Percentiles rank a stretch among this genome's conserved stretches.
Evolutionary conservation across 2,329 filamentous ascomycete species (phyloP).

Genomic region (Curvularia verruculosa): DNA sequence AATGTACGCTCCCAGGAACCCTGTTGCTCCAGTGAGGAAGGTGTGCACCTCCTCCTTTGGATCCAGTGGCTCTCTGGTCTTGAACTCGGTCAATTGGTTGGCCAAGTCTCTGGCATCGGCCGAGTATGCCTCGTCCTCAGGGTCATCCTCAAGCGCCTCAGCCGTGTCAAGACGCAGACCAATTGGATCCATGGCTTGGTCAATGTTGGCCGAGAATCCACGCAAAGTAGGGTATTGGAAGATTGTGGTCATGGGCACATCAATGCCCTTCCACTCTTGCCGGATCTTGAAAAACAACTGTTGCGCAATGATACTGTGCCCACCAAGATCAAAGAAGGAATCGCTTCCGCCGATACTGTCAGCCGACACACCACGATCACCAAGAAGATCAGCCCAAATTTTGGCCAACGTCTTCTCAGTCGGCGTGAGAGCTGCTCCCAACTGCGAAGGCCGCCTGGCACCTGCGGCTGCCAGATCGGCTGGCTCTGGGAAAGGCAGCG

Average conservation of each 20-base stretch:
- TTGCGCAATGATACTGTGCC: conserved; percentile 81
- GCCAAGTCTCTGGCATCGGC: conserved; percentile 60
- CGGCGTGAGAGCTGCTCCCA: conserved; percentile 56
- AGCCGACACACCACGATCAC: conserved; percentile 64
- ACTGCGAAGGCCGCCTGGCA: conserved; percentile 52
- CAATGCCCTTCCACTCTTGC: conserved; percentile 64
- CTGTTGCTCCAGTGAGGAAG: conserved; percentile 87
- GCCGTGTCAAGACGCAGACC: conserved; percentile 53
- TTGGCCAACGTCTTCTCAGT: conserved; percentile 72
- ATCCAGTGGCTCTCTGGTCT: conserved; percentile 50
- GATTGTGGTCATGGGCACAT: conserved; percentile 73
- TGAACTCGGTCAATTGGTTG: conserved; percentile 52
- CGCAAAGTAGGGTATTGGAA: conserved; percentile 70
- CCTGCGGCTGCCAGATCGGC: conserved; percentile 66
- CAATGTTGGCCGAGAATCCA: conserved; percentile 61
- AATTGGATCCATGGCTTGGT: conserved; percentile 57
- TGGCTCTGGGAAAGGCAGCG: conserved; percentile 79
- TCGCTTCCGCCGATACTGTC: conserved; percentile 68
- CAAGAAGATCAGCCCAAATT: conserved; percentile 75
- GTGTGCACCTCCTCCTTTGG: conserved; percentile 61
- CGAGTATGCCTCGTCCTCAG: conserved; percentile 60
- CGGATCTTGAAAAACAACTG: conserved; percentile 76
- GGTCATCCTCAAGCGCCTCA: conserved; percentile 52
- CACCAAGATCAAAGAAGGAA: conserved; percentile 79
- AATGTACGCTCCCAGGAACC: conserved; percentile 85